A percentile compares a stretch with the other conserved stretches of the same genome.
Evolutionary conservation across 2,329 filamentous ascomycete genomes (phyloP).

Genomic region (Pyricularia sp.): DNA sequence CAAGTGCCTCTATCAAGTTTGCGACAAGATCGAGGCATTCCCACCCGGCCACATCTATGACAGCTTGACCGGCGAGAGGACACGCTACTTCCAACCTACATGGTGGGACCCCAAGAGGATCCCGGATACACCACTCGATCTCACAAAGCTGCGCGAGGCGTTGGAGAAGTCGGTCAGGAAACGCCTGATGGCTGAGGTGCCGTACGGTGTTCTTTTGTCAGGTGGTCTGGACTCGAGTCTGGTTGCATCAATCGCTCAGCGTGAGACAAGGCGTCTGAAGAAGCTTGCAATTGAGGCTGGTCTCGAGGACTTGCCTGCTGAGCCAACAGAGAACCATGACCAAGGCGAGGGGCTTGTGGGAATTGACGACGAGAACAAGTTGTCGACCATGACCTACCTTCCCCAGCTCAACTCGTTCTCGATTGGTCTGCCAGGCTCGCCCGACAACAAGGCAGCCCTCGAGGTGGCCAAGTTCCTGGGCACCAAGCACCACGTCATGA

Average conservation of each 20-base stretch:
- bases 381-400: constrained; percentile 83
- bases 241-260: constrained; percentile 89
- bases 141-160: constrained; percentile 69
- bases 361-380: constrained; percentile 84
- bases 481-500: constrained; percentile 97
- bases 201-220: constrained; percentile 91
- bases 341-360: constrained; percentile 71
- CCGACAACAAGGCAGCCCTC: constrained; percentile 83
- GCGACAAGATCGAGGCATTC: constrained; percentile 91
- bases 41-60: constrained; percentile 95
- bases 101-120: constrained; percentile 84
- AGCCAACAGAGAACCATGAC: constrained; percentile 40
- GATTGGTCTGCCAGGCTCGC: constrained; percentile 86
- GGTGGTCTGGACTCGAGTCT: constrained; percentile 93
- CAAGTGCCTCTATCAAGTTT: constrained; percentile 86
- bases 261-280: constrained; percentile 75
- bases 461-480: constrained; percentile 95
- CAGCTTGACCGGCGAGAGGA: constrained; percentile 78
- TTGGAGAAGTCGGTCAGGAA: constrained; percentile 91
- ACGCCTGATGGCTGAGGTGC: constrained; percentile 96
- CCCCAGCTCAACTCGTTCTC: constrained; percentile 98
- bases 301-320: constrained; percentile 32
- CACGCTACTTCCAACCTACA: constrained; percentile 80
- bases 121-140: constrained; percentile 72
- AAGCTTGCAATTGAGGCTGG: constrained; percentile 45